These are phyloP conservation scores for Polytrichum formosum DNA, from an alignment of 225 moss, liverwort and hornwort species.

Conservation along the genomic window DNA sequence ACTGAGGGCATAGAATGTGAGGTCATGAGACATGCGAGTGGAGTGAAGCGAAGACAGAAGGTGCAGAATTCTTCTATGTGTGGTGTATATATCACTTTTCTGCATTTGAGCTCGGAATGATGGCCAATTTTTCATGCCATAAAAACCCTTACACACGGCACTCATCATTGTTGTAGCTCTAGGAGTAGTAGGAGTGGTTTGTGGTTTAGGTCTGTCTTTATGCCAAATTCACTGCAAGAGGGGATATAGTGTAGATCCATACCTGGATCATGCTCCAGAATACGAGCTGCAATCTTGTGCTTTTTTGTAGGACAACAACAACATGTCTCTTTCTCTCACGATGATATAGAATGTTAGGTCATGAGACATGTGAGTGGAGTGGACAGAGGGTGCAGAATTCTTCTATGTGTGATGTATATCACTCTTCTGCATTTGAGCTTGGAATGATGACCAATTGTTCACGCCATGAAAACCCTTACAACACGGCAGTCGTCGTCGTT, in stretches of 20 bases:
- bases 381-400: background rate
- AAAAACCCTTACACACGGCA: background rate
- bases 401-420: background rate
- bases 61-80: background rate
- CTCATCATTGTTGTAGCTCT: background rate
- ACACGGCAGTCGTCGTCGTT: background rate
- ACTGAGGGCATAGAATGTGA: no score
- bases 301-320: background rate
- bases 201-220: background rate
- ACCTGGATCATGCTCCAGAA: background rate
- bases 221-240: background rate
- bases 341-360: background rate
- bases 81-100: background rate
- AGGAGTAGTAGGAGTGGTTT: background rate
- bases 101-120: background rate
- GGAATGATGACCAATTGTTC: background rate
- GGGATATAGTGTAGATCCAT: background rate
- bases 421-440: background rate
- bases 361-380: background rate
- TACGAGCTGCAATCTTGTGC: no score
- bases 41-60: constrained; percentile 1
- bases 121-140: background rate
- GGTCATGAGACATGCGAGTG: no score
- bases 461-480: background rate
- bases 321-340: background rate